Evolutionary conservation across 2,329 filamentous ascomycete genomes (phyloP), one percentile per base, ranked within the genome.

Genomic region (Trichoderma afroharzianum): DNA sequence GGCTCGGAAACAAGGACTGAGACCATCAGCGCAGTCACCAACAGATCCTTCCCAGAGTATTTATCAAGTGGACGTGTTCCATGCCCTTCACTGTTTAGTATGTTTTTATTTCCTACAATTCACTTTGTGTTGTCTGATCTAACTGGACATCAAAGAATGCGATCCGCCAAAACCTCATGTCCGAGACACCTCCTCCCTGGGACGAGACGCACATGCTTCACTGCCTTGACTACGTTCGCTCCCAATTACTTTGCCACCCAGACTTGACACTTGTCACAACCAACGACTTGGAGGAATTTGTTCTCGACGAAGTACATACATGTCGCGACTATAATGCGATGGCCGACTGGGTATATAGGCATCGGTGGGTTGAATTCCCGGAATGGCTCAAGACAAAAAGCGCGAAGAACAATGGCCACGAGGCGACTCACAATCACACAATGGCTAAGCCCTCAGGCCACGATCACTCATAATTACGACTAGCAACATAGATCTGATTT

Each of bases 161-260:
- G 24, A 70, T 74, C 32, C 69, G 73, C 21, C 61, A 73, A 36
- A 73, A 72, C 30, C 64, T 73, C 62, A 71, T 74, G 69, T 61
- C 66, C 3, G 15, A 66, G 9, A 61, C 39, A 12, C 64, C 58
- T 50, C 73, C 72, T 11, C 53, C 69, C 1, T 73, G 67, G 50
- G 58, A 74, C 36, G 73, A 73, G 64, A 71, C 68, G 14, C 73
- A 74, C 12, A 70, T 74, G 71, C 71, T 73, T 1, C 73, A 74
- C 43, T 74, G 72, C 59, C 53, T 74, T 26, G 73, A 74, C 59
- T 74, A 74, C 30, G 70, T 74, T 26, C 62, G 73, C 24, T 62
- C 73, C 21, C 72, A 72, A 53, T 53, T 74, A 24, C 47, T 74
- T 21, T 73, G 73, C 15, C 72, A 73, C 55, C 73, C 72, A 7